Conservation (phyloP, 768 basidiomycete genomes). For the Saitozyma podzolica region DNA sequence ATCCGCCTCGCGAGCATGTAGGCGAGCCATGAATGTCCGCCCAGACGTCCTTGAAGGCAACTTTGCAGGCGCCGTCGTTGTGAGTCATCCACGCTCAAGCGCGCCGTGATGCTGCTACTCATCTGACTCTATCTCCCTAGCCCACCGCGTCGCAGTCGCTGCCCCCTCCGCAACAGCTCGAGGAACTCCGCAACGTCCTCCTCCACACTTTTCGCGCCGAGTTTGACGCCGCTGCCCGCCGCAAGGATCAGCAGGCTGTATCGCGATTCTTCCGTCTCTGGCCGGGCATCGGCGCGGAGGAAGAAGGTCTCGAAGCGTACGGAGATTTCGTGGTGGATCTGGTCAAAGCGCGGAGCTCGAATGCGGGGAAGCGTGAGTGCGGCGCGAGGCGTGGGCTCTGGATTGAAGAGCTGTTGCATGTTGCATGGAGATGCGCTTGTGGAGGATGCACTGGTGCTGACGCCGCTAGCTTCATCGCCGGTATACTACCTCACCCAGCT, state of each 20-base stretch:
- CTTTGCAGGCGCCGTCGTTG: slow-evolving; percentile 85
- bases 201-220: slow-evolving; percentile 73
- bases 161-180: slow-evolving; percentile 80
- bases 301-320: slow-evolving; percentile 86
- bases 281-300: slow-evolving; percentile 90
- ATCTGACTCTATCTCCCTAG: slow-evolving; percentile 56
- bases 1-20: slow-evolving; percentile 84
- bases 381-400: slow-evolving; percentile 11
- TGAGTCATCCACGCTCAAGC: slow-evolving; percentile 53
- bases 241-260: slow-evolving; percentile 79
- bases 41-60: slow-evolving; percentile 72
- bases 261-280: slow-evolving; percentile 97
- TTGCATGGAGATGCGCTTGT: too few species aligned
- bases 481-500: slow-evolving; percentile 86
- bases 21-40: slow-evolving; percentile 83
- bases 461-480: slow-evolving; percentile 74
- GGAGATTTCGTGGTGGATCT: slow-evolving; percentile 89
- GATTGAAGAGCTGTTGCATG: background rate
- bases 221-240: slow-evolving; percentile 77
- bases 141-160: slow-evolving; percentile 85
- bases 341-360: slow-evolving; percentile 73
- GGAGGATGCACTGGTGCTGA: too few species aligned
- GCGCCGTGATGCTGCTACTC: background rate
- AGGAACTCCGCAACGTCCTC: slow-evolving; percentile 70
- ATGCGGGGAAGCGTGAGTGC: slow-evolving; percentile 76